Base-by-base conservation (phyloP, 345 rosid genomes). In the Lepidium aucheri region DNA sequence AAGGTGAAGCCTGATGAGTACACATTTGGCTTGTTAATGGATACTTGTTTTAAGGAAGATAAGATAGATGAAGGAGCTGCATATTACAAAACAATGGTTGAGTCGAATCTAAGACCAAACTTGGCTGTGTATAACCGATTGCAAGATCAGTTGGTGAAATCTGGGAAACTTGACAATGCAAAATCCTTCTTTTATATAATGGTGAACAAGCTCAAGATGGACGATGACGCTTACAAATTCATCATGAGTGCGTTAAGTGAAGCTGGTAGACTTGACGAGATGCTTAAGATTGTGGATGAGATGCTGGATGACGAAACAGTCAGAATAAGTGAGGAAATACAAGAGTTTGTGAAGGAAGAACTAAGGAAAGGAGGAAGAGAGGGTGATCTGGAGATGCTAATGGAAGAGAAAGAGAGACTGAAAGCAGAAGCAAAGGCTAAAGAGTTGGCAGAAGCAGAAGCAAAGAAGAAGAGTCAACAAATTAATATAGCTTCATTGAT, bases 371-470 rank as follows among this genome's bases (percentile, higher is more conserved):
- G 68, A 56, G 93, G 90, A 44, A 86, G 96, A 73, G 98, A 77
- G 35, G 91, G 83, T 11, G 94, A 92, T 36, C 73, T 89, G 76
- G 67, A 74, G 18, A 88, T 80, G 79, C 93, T 92, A 55, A 80
- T 92, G 74, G 96, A 86, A 57, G 89, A 87, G 63, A 92, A 92
- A 76, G 91, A 85, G 79, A 81, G 87, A 73, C 77, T 60, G 68
- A 92, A 90, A 66, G 97, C 91, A 13, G 97, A 92, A 76, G 98
- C 93, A 15, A 84, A 85, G 80, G 98, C 91, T 17, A 84, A 69
- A 74, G 95, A 86, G 79, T 68, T 44, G 0, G 95, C 80, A 72
- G 95, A 78, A 34, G 84, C 83, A 2, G 97, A 92, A 76, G 96
- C 84, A 2, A 80, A 89, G 49, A 90, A 82, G 84, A 84, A 76